Base-by-base conservation (phyloP, 345 rosid genomes). In the Pugionium dolabratum region DNA sequence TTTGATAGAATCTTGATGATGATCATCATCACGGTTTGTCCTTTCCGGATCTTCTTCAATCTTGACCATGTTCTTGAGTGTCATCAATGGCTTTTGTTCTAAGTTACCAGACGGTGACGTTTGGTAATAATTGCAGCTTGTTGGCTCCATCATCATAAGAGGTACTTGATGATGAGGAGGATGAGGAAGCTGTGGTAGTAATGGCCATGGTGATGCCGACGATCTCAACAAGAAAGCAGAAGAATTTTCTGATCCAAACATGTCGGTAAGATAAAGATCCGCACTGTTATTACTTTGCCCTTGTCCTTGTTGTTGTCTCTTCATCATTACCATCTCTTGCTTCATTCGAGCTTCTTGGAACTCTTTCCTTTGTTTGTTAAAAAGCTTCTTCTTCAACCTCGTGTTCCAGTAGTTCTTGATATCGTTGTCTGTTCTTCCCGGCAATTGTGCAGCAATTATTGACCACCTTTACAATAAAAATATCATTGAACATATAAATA, bases 391-490 rank as follows among this genome's bases (percentile, higher is more conserved):
- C 73, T 87, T 87, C 11, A 87, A 81, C 68, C 85, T 79, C 7
- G 94, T 87, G 85, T 87, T 87, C 94, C 94, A 87, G 61, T 87
- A 83, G 77, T 87, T 87, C 76, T 87, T 87, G 50, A 87, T 87
- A 69, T 87, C 94, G 35, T 87, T 87, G 73, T 87, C 94, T 1
- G 94, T 87, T 62, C 94, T 79, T 76, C 90, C 94, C 10, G 94
- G 94, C 53, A 87, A 59, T 50, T 87, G 94, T 31, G 88, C 95
- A 39, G 95, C 95, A 69, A 87, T 87, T 36, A 87, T 85, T 58
- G 95, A 87, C 95, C 95, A 87, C 81, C 95, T 87, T 57, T 8
- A n/a, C 18, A 18, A 25, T 37, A 39, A 1, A 7, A 8, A 29
- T 2, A 1, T 11, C n/a, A 27, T 57, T 42, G 6, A 49, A 56